Conservation (phyloP, 139 green algal species). For the Chlamydomonas sp. region DNA sequence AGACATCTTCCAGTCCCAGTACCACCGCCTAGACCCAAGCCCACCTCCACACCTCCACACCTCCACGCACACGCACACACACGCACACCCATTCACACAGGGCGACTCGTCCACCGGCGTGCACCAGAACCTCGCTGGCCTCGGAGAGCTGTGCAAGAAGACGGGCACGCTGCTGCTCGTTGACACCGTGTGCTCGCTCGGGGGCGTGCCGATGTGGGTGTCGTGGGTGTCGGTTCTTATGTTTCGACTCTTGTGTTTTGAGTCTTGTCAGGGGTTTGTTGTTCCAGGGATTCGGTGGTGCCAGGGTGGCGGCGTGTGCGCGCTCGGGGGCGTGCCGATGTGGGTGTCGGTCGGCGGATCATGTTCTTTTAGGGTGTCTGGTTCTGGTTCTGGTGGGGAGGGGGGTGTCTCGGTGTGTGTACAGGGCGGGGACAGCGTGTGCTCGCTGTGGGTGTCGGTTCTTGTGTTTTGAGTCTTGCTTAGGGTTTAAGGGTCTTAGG, state of each 20-base stretch:
- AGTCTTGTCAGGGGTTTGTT: neutral
- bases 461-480: too few species aligned
- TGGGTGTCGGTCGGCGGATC: conserved; percentile 26
- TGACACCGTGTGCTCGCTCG: conserved; percentile 85
- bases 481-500: too few species aligned
- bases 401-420: neutral
- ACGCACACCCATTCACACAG: conserved; percentile 37
- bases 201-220: conserved; percentile 7
- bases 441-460: too few species aligned
- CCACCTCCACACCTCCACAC: too few species aligned
- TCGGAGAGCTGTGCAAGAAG: conserved; percentile 73
- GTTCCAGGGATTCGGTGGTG: neutral
- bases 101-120: conserved; percentile 80
- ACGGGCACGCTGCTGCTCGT: conserved; percentile 83
- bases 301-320: conserved; percentile 51
- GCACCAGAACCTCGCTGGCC: conserved; percentile 48
- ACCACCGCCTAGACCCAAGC: too few species aligned
- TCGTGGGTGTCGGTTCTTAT: neutral
- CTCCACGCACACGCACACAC: too few species aligned
- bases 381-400: too few species aligned
- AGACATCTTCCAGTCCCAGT: too few species aligned
- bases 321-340: conserved; percentile 75
- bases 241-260: too few species aligned
- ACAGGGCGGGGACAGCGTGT: too few species aligned
- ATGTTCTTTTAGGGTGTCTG: too few species aligned